phyloP scores from a whole-genome alignment of 1,284 basidiomycete genomes.

The Phaffia rhodozyma region DNA sequence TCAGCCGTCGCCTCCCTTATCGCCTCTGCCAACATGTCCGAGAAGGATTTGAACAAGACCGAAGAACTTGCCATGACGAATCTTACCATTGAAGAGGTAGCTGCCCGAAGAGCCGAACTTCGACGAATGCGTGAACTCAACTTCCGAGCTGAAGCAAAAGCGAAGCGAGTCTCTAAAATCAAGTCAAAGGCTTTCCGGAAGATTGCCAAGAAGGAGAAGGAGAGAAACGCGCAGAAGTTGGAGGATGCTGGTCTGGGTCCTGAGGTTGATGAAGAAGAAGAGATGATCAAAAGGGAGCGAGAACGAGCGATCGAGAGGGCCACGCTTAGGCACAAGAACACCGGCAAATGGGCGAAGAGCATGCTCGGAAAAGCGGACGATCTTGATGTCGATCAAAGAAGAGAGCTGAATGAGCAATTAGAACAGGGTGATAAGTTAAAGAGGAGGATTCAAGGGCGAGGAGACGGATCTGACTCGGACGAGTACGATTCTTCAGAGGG shows the following conservation, averaged over 20 bases:
- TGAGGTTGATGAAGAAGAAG: slow-evolving; percentile 47
- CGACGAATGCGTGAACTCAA: slow-evolving; percentile 82
- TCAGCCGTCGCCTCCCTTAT: slow-evolving; percentile 63
- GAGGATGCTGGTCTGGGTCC: slow-evolving; percentile 31
- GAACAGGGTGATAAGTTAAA: slow-evolving; percentile 57
- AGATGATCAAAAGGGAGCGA: slow-evolving; percentile 56
- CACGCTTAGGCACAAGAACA: slow-evolving; percentile 69
- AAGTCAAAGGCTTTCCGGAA: slow-evolving; percentile 89
- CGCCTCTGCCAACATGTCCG: slow-evolving; percentile 60
- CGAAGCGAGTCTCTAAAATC: slow-evolving; percentile 84
- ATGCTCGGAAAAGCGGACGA: slow-evolving; percentile 44
- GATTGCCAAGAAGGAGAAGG: slow-evolving; percentile 65
- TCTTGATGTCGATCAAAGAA: slow-evolving; percentile 48
- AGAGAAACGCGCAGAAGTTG: slow-evolving; percentile 46
- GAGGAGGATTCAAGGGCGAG: slow-evolving; percentile 48
- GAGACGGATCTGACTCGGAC: slow-evolving; percentile 42
- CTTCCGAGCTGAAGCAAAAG: slow-evolving; percentile 86
- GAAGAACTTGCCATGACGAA: slow-evolving; percentile 74
- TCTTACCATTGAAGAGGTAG: slow-evolving; percentile 70
- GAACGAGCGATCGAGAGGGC: slow-evolving; percentile 73
- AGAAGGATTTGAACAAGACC: slow-evolving; percentile 53
- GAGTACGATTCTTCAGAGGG: slow-evolving; percentile 39
- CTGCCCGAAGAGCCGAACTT: slow-evolving; percentile 64
- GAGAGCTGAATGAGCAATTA: slow-evolving; percentile 67
- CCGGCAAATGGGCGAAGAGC: slow-evolving; percentile 64